These are phyloP conservation scores for Daldinia sp. DNA, from an alignment of 2,329 filamentous ascomycete species.

Conservation along the genomic window DNA sequence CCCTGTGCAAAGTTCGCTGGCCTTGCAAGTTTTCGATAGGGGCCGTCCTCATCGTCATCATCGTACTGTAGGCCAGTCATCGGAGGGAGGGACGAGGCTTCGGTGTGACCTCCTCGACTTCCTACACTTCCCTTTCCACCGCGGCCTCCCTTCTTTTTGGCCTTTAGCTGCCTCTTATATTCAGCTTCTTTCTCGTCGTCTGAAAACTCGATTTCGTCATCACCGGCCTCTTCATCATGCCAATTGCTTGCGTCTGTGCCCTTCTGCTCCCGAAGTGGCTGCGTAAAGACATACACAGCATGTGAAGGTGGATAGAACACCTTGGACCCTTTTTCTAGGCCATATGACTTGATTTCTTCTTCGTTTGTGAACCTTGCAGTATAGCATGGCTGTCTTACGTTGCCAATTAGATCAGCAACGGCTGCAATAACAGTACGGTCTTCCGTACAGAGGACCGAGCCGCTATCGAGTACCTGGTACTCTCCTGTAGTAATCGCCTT, in stretches of 20 bases:
- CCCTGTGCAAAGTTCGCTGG: conserved; percentile 72
- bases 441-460: conserved; percentile 83
- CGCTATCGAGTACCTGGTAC: conserved; percentile 85
- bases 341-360: conserved; percentile 74
- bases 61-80: conserved; percentile 71
- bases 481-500: conserved; percentile 83
- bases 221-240: conserved; percentile 88
- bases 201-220: conserved; percentile 93
- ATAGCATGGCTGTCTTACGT: conserved; percentile 88
- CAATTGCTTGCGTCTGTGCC: conserved; percentile 95
- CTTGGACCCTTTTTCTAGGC: conserved; percentile 74
- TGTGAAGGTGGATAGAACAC: conserved; percentile 85
- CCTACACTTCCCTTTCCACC: conserved; percentile 55
- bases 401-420: conserved; percentile 86
- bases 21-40: conserved; percentile 77
- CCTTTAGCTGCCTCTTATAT: conserved; percentile 77
- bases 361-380: conserved; percentile 79
- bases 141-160: conserved; percentile 66
- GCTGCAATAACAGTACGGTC: conserved; percentile 82
- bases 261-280: conserved; percentile 81
- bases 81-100: conserved; percentile 53
- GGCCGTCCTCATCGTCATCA: conserved; percentile 72
- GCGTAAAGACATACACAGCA: conserved; percentile 87
- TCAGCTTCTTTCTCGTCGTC: conserved; percentile 95
- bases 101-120: conserved; percentile 54